These are phyloP conservation scores for Scheffersomyces coipomensis DNA, from an alignment of 805 yeast species.

Conservation along the genomic window DNA sequence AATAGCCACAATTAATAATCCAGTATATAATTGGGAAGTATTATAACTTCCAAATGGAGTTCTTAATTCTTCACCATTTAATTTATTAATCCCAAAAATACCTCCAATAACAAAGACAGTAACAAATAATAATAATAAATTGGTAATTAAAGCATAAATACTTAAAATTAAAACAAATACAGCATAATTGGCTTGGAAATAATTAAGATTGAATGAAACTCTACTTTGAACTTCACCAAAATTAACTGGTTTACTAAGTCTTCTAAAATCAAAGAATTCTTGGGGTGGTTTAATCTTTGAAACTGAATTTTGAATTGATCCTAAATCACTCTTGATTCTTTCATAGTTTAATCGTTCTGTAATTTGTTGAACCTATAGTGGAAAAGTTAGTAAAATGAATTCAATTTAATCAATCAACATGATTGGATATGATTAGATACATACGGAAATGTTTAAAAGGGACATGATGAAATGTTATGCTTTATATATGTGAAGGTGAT, in stretches of 20 bases:
- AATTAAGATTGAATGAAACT: conserved; percentile 79
- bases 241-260: conserved; percentile 87
- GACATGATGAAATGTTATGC: conserved; percentile 4
- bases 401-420: neutral
- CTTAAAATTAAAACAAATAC: conserved; percentile 69
- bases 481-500: too few species aligned
- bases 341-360: conserved; percentile 48
- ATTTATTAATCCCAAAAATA: conserved; percentile 69
- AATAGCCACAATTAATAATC: conserved; percentile 67
- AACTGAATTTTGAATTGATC: conserved; percentile 58
- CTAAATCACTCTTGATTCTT: conserved; percentile 42
- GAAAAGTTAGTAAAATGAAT: conserved; percentile 10
- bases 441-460: conserved; percentile 9
- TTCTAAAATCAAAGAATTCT: conserved; percentile 89
- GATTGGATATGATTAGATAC: neutral
- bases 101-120: conserved; percentile 71
- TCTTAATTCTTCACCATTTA: conserved; percentile 80
- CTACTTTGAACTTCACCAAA: conserved; percentile 88
- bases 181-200: conserved; percentile 85
- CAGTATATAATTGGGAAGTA: conserved; percentile 82
- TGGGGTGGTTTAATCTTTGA: conserved; percentile 82
- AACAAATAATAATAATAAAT: conserved; percentile 80
- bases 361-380: conserved; percentile 4
- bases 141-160: conserved; percentile 84
- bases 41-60: conserved; percentile 71